Evolutionary conservation across 441 rosid genomes (phyloP), one percentile per base, ranked within the genome.

Genomic region (Sinapis alba): DNA sequence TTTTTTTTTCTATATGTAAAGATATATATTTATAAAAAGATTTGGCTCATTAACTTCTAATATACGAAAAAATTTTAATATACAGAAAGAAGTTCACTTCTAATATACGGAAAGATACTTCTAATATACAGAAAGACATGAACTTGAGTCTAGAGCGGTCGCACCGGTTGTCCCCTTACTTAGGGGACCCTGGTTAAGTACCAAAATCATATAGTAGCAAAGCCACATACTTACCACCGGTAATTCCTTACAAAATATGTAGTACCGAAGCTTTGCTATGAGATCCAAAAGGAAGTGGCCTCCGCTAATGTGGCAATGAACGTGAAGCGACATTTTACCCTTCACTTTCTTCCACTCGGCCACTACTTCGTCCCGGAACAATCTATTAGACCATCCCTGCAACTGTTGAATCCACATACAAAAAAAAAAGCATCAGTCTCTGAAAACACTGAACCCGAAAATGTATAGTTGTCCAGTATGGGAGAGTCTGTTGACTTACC

Each of bases 281-380:
- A 53, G 58, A 53, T 53, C 58, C 58, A 53, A 53, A 53, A 53
- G 58, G 24, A 53, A 53, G 26, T 53, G 58, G 26, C 95, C 97
- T 68, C 97, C 98, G 20, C 98, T 91, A 63, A 93, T 91, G 75
- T 93, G 98, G 74, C 97, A 93, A 75, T 93, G 97, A 76, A 90
- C 98, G 71, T 93, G 98, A 20, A 93, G 88, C 30, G 95, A 93
- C 98, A 93, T 93, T 69, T 82, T 90, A 18, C 87, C 97, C 72
- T 83, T 88, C 9, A 93, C 89, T 81, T 93, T 89, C 89, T 89
- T 93, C 98, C 98, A 93, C 76, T 93, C 95, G 7, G 97, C 98
- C 59, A 93, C 97, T 24, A 93, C 92, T 81, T 93, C 98, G 62
- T 93, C 98, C 72, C 98, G 83, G 84, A 90, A 91, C 54, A 93